A percentile compares a stretch with the other conserved stretches of the same genome.
Conservation (phyloP, 2,329 filamentous ascomycete species). For the Intubia oerlemansii region DNA sequence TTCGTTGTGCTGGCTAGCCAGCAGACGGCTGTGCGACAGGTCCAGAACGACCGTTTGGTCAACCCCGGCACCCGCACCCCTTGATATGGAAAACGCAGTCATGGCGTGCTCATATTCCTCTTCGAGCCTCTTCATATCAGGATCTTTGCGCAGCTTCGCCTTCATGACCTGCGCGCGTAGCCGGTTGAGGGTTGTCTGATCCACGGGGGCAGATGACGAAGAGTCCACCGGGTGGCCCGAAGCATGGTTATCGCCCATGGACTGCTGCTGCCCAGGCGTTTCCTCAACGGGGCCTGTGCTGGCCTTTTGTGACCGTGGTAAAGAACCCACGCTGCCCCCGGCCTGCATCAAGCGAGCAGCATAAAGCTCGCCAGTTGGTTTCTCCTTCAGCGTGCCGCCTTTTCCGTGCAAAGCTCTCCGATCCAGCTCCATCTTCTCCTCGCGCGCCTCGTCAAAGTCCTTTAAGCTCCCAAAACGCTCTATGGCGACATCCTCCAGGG, state of each 20-base stretch:
- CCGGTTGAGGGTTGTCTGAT: constrained; percentile 67
- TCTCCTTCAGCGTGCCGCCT: constrained; percentile 67
- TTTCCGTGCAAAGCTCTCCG: constrained; percentile 63
- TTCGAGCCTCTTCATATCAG: constrained; percentile 58
- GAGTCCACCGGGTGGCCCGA: too few relatives aligned
- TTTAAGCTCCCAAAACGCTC: constrained; percentile 64
- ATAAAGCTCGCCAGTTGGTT: constrained; percentile 72
- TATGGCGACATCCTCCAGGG: constrained; percentile 62
- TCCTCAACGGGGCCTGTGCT: constrained; percentile 13
- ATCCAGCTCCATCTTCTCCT: constrained; percentile 83
- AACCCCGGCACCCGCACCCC: too few relatives aligned
- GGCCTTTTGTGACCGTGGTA: too few relatives aligned
- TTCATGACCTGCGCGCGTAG: constrained; percentile 92
- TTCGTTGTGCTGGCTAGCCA: constrained; percentile 54
- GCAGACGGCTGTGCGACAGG: constrained; percentile 73
- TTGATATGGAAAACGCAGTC: constrained; percentile 33
- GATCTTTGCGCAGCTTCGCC: constrained; percentile 62
- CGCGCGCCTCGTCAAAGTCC: constrained; percentile 78
- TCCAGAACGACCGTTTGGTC: constrained; percentile 59
- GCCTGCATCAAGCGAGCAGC: constrained; percentile 33
- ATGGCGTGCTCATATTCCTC: constrained; percentile 63
- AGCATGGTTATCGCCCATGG: too few relatives aligned
- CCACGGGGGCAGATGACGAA: too few relatives aligned
- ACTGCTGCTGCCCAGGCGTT: too few relatives aligned
- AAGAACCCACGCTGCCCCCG: too few relatives aligned